Evolutionary conservation across 2,329 filamentous ascomycete species (phyloP), one percentile per base, ranked within the genome.

Genomic region (Capronia coronata): DNA sequence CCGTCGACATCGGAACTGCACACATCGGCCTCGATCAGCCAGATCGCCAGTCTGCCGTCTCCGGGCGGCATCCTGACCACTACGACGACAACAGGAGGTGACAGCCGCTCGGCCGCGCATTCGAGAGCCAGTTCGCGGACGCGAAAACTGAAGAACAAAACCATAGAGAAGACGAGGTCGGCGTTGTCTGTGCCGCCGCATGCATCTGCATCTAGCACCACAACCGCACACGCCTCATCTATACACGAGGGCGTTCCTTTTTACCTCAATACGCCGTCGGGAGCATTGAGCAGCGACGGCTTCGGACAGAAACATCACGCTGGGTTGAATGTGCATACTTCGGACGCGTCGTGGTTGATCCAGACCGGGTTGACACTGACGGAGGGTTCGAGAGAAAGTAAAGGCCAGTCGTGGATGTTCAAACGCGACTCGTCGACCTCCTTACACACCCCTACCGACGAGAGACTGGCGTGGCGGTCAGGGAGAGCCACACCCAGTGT

Each of bases 391-490:
- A 69, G 78, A 30, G 78, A 82, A 57, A 73, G 74, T 49, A 82
- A 82, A 57, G 79, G 79, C n/a, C 78, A 82, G 60, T 75, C 74
- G 48, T 82, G 79, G 79, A 68, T 82, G 2, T 68, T 71, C 2
- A 74, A 78, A 44, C 69, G 77, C 21, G 74, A 77, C 54, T 78
- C 73, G 52, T 75, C 73, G 1, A 81, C 78, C 0, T 75, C 71
- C 39, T 66, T 81, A 27, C 53, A 50, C 16, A 51, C 49, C 14
- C 55, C 57, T 13, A 22, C 49, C 2, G 54, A 60, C 7, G 51
- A 53, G 2, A 71, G 50, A 27, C 32, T 48, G 21, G 7, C 21
- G 2, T 21, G 45, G 5, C 40, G 52, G 10, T 55, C 55, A 13
- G 45, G 54, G 53, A 54, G 30, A 59, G 43, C 51, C 18, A 58